A percentile compares a stretch with the other conserved stretches of the same genome.
phyloP scores from a whole-genome alignment of 2,329 filamentous ascomycete genomes.

The Xylariaceae sp. region DNA sequence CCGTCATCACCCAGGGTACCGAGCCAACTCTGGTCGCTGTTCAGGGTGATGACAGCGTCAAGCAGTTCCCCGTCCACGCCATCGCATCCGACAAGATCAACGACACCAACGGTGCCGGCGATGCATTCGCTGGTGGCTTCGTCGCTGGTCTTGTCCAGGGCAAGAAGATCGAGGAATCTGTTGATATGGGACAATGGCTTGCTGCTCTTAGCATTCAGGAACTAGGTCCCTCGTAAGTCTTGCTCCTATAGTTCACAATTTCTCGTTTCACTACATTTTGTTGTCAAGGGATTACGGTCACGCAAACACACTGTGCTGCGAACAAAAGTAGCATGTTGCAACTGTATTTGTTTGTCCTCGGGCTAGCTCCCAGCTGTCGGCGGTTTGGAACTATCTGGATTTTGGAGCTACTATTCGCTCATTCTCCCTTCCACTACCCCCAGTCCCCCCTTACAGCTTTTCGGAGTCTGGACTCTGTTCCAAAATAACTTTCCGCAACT shows the following conservation, averaged over 20 bases:
- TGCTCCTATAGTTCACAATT: constrained; percentile 6
- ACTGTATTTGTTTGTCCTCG: neutral
- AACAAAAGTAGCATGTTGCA: neutral
- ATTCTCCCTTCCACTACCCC: neutral
- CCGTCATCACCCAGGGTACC: constrained; percentile 93
- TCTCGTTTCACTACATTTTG: neutral
- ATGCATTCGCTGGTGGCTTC: constrained; percentile 95
- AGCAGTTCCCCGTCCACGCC: constrained; percentile 75
- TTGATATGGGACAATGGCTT: constrained; percentile 96
- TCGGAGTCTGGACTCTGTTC: constrained; percentile 3
- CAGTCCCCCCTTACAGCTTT: neutral
- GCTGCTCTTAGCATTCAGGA: constrained; percentile 92
- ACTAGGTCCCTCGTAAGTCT: constrained; percentile 86
- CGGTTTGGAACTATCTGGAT: neutral
- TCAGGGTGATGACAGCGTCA: constrained; percentile 65
- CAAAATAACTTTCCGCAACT: constrained; percentile 7
- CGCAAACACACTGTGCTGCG: neutral
- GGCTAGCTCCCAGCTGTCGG: neutral
- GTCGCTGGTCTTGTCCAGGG: constrained; percentile 83
- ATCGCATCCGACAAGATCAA: constrained; percentile 77
- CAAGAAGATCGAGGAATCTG: constrained; percentile 69
- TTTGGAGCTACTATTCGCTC: neutral
- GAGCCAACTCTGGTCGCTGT: constrained; percentile 82
- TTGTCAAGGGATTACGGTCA: neutral
- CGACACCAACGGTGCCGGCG: constrained; percentile 95